Evolutionary conservation across 768 basidiomycete species (phyloP).

Genomic region (Agrocybe chaxingu): DNA sequence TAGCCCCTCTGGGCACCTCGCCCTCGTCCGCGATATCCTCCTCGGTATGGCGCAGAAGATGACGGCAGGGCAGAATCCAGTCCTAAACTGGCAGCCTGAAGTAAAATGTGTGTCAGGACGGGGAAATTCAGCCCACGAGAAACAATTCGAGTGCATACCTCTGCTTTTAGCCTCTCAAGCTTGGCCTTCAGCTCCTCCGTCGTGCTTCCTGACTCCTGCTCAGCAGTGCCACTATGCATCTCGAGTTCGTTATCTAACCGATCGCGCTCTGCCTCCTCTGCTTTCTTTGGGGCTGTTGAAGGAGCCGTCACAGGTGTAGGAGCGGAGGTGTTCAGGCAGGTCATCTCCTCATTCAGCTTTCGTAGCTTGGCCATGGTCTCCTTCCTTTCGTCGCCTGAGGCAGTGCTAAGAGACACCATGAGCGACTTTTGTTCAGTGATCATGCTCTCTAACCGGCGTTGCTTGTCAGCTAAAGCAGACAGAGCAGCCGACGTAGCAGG

Average conservation of each 20-base stretch:
- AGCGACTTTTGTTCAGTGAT: slow-evolving; percentile 88
- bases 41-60: slow-evolving; percentile 47
- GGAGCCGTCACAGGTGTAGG: slow-evolving; percentile 24
- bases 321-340: slow-evolving; percentile 28
- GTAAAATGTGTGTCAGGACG: not conserved
- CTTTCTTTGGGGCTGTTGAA: slow-evolving; percentile 15
- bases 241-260: slow-evolving; percentile 84
- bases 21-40: slow-evolving; percentile 67
- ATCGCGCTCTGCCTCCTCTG: slow-evolving; percentile 55
- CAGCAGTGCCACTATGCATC: slow-evolving; percentile 42
- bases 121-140: not conserved
- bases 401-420: slow-evolving; percentile 65
- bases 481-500: slow-evolving; percentile 27
- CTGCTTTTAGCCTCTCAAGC: slow-evolving; percentile 73
- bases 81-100: slow-evolving; percentile 73
- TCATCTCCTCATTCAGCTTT: slow-evolving; percentile 80
- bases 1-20: slow-evolving; percentile 57
- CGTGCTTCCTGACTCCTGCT: slow-evolving; percentile 38
- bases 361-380: slow-evolving; percentile 72
- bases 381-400: slow-evolving; percentile 73
- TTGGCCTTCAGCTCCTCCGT: slow-evolving; percentile 73
- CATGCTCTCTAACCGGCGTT: slow-evolving; percentile 73
- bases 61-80: slow-evolving; percentile 48
- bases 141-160: slow-evolving; percentile 46
- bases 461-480: slow-evolving; percentile 65